Evolutionary conservation across 1,284 basidiomycete species (phyloP).

Genomic region (Tranzscheliella williamsii): DNA sequence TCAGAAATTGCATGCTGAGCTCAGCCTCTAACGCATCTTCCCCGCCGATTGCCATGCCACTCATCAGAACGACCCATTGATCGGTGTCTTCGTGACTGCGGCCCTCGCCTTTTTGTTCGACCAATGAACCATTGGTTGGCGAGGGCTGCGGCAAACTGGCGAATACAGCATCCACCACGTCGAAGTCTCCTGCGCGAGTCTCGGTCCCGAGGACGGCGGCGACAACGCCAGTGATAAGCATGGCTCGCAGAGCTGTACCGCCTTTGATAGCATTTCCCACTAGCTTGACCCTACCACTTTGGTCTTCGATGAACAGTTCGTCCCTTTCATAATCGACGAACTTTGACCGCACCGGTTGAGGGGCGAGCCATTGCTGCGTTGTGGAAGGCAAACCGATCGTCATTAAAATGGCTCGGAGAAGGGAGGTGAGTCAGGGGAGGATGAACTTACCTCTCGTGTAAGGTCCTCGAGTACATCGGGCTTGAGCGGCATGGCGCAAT

Average conservation of each 20-base stretch:
- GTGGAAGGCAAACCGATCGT: conserved; percentile 3
- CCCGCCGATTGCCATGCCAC: conserved; percentile 64
- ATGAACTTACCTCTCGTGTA: conserved; percentile 74
- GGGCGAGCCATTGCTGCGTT: conserved; percentile 80
- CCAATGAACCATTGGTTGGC: background rate
- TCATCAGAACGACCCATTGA: conserved; percentile 53
- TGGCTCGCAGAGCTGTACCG: conserved; percentile 24
- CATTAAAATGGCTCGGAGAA: background rate
- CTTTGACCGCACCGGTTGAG: conserved; percentile 66
- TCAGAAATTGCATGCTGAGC: conserved; percentile 42
- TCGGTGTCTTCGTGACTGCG: conserved; percentile 1
- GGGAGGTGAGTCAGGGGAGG: background rate
- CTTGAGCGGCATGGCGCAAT: conserved; percentile 97
- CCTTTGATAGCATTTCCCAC: conserved; percentile 69
- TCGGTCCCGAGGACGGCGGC: conserved; percentile 87
- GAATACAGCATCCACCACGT: conserved; percentile 87
- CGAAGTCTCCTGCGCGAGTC: conserved; percentile 84
- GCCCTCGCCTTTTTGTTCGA: background rate
- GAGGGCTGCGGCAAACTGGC: conserved; percentile 65
- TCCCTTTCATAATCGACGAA: conserved; percentile 72
- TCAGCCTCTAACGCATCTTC: conserved; percentile 46
- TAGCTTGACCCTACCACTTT: conserved; percentile 85
- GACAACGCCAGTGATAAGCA: conserved; percentile 67
- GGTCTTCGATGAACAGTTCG: conserved; percentile 87
- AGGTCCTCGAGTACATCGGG: conserved; percentile 95